Base-by-base conservation (phyloP, 2,329 filamentous ascomycete species). In the Exophiala dermatitidis region DNA sequence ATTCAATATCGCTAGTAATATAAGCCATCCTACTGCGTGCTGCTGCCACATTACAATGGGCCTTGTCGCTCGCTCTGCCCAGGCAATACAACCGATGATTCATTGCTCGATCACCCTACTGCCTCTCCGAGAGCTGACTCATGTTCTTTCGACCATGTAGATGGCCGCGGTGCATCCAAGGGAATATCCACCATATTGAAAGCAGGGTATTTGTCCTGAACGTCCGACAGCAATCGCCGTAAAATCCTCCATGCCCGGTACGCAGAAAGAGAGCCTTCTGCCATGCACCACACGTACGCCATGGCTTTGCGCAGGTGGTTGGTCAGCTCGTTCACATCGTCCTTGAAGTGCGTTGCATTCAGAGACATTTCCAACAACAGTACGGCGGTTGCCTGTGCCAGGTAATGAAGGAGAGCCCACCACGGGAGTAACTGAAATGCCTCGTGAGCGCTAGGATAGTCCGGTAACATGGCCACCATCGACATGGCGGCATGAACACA, bases 361-460 rank as follows among this genome's bases (percentile, higher is more conserved):
- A 64, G 60, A 38, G 58, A 48, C 8, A 67, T 45, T 48, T 66
- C 64, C 46, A 65, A 56, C 26, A 66, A 40, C 10, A 66, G 54
- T 4, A 67, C 58, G 10, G 58, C 58, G 6, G 54, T 54, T 7
- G 63, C 63, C 50, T 65, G 65, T 40, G 59, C 60, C 33, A 66
- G 48, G 33, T 64, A 63, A 52, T 65, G 63, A n/a, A 66, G 57
- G 3, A 63, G 45, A 33, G 52, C 48, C 64, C 63, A 66, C 63
- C 64, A 67, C 9, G 60, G 59, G 8, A 60, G 53, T 3, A 63
- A 52, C 32, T 60, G 56, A 40, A 58, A 59, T 2, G 64, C 56
- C 9, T 59, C 49, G 7, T 57, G 54, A 1, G 58, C 47, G 7
- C 54, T 60, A 7, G 65, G 63, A 32, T 60, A 47, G 45, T 64